phyloP scores from a whole-genome alignment of 345 rosid genomes.

The Arabidopsis thaliana region TAIR10.1 NC_003075.7:2472001-2472500 shows the following conservation, averaged over 20 bases:
- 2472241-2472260: constrained; percentile 47
- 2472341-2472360: constrained; percentile 97
- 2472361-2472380: constrained; percentile 71
- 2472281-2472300: constrained; percentile 70
- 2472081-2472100: constrained; percentile 46
- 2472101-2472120: constrained; percentile 41
- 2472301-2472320: constrained; percentile 83
- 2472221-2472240: constrained; percentile 58
- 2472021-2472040: constrained; percentile 42
- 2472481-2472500: not conserved
- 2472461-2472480: not conserved
- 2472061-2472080: constrained; percentile 31
- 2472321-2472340: constrained; percentile 96
- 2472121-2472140: constrained; percentile 31
- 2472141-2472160: constrained; percentile 61
- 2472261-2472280: constrained; percentile 64
- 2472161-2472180: constrained; percentile 66
- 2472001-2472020: constrained; percentile 49
- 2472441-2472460: not conserved
- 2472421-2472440: not conserved
- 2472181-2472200: constrained; percentile 65
- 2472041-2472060: constrained; percentile 27
- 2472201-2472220: constrained; percentile 68
- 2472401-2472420: constrained; percentile 88
- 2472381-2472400: constrained; percentile 89